Evolutionary conservation across 192 early-diverging fungal species (phyloP).

Genomic region (Coemansia sp.): DNA sequence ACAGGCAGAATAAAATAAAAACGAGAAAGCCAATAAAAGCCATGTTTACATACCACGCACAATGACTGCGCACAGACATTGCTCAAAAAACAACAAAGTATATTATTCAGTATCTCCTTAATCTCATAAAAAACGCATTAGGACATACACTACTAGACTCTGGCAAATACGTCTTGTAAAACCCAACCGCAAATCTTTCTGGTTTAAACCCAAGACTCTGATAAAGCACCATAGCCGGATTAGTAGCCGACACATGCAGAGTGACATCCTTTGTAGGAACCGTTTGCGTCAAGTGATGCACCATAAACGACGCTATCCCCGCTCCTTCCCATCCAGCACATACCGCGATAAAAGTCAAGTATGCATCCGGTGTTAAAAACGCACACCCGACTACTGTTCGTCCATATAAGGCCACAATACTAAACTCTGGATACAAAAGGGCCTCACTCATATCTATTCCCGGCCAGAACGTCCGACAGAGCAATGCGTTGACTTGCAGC

Average conservation of each 20-base stretch:
- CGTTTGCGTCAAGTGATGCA: conserved; percentile 79
- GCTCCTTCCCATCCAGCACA: conserved; percentile 78
- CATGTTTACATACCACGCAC: too few relatives aligned
- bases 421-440: conserved; percentile 77
- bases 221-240: conserved; percentile 89
- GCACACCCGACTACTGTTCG: conserved; percentile 82
- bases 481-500: conserved; percentile 67
- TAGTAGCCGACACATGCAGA: conserved; percentile 90
- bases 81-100: too few relatives aligned
- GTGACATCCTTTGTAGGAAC: conserved; percentile 76
- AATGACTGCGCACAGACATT: too few relatives aligned
- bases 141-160: conserved; percentile 65
- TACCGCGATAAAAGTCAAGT: conserved; percentile 86
- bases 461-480: conserved; percentile 81
- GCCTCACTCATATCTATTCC: conserved; percentile 86
- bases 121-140: conserved; percentile 84
- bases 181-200: conserved; percentile 84
- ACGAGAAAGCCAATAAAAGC: not conserved
- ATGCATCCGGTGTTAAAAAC: conserved; percentile 88
- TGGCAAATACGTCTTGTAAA: conserved; percentile 88
- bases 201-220: conserved; percentile 94
- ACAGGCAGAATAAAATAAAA: too few relatives aligned
- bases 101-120: conserved; percentile 56
- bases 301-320: conserved; percentile 80
- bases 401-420: conserved; percentile 77